Base-by-base conservation (phyloP, 148 eudicot genomes). In the Spergularia bocconei region DNA sequence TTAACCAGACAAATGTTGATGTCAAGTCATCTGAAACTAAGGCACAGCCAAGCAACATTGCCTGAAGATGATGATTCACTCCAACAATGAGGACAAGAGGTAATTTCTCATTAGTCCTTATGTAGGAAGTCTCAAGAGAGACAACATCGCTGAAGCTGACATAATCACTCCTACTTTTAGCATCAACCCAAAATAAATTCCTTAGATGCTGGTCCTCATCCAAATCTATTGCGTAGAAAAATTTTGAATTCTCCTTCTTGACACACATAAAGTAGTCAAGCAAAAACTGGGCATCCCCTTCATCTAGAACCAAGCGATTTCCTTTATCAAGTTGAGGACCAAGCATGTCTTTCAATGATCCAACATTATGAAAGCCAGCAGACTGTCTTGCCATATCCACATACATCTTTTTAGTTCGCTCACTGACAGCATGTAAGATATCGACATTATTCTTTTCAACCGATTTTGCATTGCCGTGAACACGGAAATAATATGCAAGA, bases 131-230 rank as follows among this genome's bases (percentile, higher is more conserved):
- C 71, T 86, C 89, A 77, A 86, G 76, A 75, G 83, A 84, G 17
- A 86, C 77, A 47, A 82, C 85, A 69, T 86, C 89, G 48, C 69
- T 75, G 73, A 86, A 86, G 70, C 79, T 84, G 68, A 77, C 47
- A 82, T 84, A 86, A 69, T 86, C 89, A 69, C 78, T 64, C 75
- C 85, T 82, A 84, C 87, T 80, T 77, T 86, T 86, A 70, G 83
- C 86, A 86, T 86, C 88, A 81, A 84, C 83, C 88, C 88, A 86
- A 20, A 86, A 82, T 65, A 86, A 53, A 84, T 80, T 84, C 60
- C 87, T 82, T 21, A 86, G 85, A 61, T 80, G 76, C 70, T 84
- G 87, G 33, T 82, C 83, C 64, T 82, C 85, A 69, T 86, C 82
- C 72, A 86, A 71, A 77, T 86, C 80, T 8, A 86, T 65, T 4